Evolutionary conservation across 306 rosid genomes (phyloP), one percentile per base, ranked within the genome.

Genomic region (Dryas drummondii): DNA sequence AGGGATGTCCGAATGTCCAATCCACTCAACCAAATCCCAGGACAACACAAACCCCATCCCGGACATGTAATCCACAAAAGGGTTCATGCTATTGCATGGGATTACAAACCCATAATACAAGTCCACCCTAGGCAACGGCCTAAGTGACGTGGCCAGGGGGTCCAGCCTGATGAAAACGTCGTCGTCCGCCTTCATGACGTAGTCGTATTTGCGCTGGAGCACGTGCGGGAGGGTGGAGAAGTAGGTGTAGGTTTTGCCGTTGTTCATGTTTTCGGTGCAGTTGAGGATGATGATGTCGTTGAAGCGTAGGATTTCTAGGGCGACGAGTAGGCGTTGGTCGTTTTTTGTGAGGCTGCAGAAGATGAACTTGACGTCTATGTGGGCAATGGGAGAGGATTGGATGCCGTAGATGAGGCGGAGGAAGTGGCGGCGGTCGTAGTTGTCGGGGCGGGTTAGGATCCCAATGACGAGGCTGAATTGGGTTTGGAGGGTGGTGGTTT

Each of bases 21-120:
- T 83, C 84, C 84, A 76, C 45, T 76, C 79, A 53, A 83, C 82
- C 70, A 79, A 50, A 69, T 83, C 87, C 87, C 84, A 79, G 7
- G 79, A 80, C 64, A 79, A 5, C 87, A 83, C 41, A 65, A 70
- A 79, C 11, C 84, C 70, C 84, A 79, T 83, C n/a, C 82, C 76
- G 1, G 81, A 79, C 82, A 79, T 71, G 63, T 79, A 79, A 12
- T 72, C 73, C 72, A 68, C 68, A 53, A 45, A 66, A 7, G 79
- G 76, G 53, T 79, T 72, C 50, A 7, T 60, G 63, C 81, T 71
- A 1, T 5, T 8, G 58, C 81, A 79, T 66, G 82, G 87, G 32
- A 83, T 75, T 2, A 79, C 84, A 47, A 75, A 83, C 15, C 79
- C 78, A 7, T 71, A 79, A 22, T 79, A 76, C 73, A 79, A 26